Evolutionary conservation across 306 rosid genomes (phyloP).

Genomic region (Lathyrus oleraceus): DNA sequence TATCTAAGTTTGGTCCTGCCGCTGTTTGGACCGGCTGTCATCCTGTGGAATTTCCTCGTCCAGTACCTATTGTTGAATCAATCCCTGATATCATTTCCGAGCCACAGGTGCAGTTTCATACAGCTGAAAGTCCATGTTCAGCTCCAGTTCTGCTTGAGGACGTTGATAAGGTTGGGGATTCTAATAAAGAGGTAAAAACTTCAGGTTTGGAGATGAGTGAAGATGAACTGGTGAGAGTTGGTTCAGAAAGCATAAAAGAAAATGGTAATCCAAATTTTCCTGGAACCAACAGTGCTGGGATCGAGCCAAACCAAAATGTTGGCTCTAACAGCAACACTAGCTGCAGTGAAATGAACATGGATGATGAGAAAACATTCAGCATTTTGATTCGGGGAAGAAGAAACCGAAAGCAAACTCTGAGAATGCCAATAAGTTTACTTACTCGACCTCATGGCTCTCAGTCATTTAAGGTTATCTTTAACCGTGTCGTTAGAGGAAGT

Average conservation of each 20-base stretch:
- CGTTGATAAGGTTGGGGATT: slow-evolving; percentile 54
- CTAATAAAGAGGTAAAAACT: slow-evolving; percentile 46
- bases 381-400: slow-evolving; percentile 89
- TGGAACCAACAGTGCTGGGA: slow-evolving; percentile 46
- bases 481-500: slow-evolving; percentile 84
- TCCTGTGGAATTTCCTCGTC: slow-evolving; percentile 77
- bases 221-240: slow-evolving; percentile 46
- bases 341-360: slow-evolving; percentile 50
- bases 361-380: slow-evolving; percentile 89
- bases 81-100: slow-evolving; percentile 54
- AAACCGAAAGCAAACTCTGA: slow-evolving; percentile 86
- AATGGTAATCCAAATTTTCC: slow-evolving; percentile 50
- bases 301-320: slow-evolving; percentile 36
- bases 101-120: slow-evolving; percentile 46
- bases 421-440: slow-evolving; percentile 95
- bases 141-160: slow-evolving; percentile 50
- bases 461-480: slow-evolving; percentile 81
- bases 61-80: slow-evolving; percentile 66
- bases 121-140: slow-evolving; percentile 48
- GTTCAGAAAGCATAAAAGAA: slow-evolving; percentile 55
- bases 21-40: slow-evolving; percentile 80
- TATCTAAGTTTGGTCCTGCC: slow-evolving; percentile 67
- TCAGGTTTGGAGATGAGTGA: slow-evolving; percentile 43
- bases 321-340: slow-evolving; percentile 40
- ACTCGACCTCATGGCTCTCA: slow-evolving; percentile 89